phyloP scores from a whole-genome alignment of 352 stramenopile genomes.

The Plasmopara viticola region DNA sequence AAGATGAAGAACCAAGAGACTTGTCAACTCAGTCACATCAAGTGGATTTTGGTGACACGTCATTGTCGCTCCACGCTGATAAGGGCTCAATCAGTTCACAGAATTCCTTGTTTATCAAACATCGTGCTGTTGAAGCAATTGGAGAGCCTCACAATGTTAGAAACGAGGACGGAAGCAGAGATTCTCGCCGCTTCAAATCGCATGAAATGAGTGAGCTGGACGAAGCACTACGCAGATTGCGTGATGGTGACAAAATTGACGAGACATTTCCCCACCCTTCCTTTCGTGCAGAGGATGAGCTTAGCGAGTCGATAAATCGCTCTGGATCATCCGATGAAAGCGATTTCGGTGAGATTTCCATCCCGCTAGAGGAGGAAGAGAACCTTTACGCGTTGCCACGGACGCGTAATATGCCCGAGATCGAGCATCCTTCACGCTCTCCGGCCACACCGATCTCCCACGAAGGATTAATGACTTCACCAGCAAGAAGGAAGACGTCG shows the following conservation, averaged over 20 bases:
- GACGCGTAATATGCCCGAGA: not conserved
- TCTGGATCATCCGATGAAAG: conserved; percentile 3
- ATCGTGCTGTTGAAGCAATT: not conserved
- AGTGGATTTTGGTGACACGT: not conserved
- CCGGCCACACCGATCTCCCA: not conserved
- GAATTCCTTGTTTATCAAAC: no score
- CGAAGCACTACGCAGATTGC: not conserved
- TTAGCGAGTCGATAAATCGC: conserved; percentile 1
- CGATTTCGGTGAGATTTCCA: conserved; percentile 13
- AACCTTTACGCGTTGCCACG: not conserved
- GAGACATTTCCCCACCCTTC: not conserved
- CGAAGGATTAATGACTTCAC: conserved; percentile 6
- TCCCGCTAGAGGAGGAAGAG: conserved; percentile 4
- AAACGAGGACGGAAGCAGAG: not conserved
- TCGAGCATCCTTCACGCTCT: not conserved
- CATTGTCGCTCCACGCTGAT: not conserved
- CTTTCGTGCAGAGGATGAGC: not conserved
- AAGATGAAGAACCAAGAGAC: not conserved
- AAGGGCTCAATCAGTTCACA: conserved; percentile 4
- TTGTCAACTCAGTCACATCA: not conserved
- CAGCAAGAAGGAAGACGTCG: conserved; percentile 1
- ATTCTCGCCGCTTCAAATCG: not conserved
- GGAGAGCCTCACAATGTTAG: not conserved
- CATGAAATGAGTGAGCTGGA: conserved; percentile 2
- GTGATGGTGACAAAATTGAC: conserved; percentile 4